A percentile compares a stretch with the other conserved stretches of the same genome.
Evolutionary conservation across 2,329 filamentous ascomycete genomes (phyloP).

Genomic region (Monosporascus sp.): DNA sequence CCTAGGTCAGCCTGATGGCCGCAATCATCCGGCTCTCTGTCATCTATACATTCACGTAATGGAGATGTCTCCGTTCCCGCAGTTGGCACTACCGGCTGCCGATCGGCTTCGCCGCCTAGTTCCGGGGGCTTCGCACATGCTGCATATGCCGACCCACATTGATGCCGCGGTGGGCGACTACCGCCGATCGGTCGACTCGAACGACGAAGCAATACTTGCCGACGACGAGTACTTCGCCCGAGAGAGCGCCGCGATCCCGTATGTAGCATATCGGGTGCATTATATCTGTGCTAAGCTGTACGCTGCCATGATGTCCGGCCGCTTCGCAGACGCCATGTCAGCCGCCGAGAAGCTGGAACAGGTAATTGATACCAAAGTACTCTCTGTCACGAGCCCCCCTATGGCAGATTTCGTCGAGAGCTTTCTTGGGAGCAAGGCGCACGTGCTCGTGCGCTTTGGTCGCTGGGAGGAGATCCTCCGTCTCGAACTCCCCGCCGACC

Average conservation of each 20-base stretch:
- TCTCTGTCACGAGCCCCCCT: conserved; percentile 42
- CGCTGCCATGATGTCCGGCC: conserved; percentile 53
- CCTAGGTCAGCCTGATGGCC: conserved; percentile 5
- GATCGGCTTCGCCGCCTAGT: conserved; percentile 15
- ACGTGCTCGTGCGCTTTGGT: conserved; percentile 53
- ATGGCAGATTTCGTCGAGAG: conserved; percentile 55
- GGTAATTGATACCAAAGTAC: conserved; percentile 42
- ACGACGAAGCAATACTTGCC: conserved; percentile 7
- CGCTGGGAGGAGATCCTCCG: conserved; percentile 47
- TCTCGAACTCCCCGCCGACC: conserved; percentile 39
- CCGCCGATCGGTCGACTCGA: conserved; percentile 8
- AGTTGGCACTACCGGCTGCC: conserved; percentile 13
- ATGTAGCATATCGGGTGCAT: conserved; percentile 50
- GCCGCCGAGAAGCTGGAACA: conserved; percentile 40
- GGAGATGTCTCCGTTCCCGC: conserved; percentile 19
- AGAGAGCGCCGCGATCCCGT: conserved; percentile 45
- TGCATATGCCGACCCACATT: conserved; percentile 20
- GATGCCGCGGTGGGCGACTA: conserved; percentile 17
- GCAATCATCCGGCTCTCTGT: conserved; percentile 13
- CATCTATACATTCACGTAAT: conserved; percentile 22
- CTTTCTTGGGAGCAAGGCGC: conserved; percentile 45
- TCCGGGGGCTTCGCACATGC: conserved; percentile 15
- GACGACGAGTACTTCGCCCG: conserved; percentile 37
- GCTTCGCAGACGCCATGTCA: conserved; percentile 43
- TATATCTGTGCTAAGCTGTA: conserved; percentile 53